phyloP scores from a whole-genome alignment of 73 alveolate species.

The Blepharisma stoltei region DNA sequence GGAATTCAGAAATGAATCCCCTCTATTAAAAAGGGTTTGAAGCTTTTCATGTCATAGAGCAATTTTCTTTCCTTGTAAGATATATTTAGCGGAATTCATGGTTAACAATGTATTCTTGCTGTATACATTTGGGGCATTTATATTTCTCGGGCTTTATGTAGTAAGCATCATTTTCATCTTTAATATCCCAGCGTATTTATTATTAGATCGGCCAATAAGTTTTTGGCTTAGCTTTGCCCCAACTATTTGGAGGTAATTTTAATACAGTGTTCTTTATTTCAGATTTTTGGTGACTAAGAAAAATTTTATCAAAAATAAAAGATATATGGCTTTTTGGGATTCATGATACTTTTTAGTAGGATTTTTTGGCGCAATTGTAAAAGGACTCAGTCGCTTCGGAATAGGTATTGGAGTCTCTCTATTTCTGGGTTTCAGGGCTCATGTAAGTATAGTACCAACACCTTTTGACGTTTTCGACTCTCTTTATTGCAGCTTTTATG shows the following conservation, averaged over 20 bases:
- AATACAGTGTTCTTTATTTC: not conserved
- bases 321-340: constrained; percentile 5
- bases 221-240: constrained; percentile 8
- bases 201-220: not conserved
- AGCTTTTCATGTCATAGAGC: not conserved
- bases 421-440: constrained; percentile 4
- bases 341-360: constrained; percentile 23
- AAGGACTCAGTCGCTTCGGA: not conserved
- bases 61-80: not conserved
- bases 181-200: not conserved
- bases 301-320: constrained; percentile 11
- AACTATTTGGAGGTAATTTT: not conserved
- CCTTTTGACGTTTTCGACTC: constrained; percentile 17
- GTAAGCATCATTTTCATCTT: not conserved
- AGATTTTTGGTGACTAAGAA: not conserved
- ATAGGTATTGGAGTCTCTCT: not conserved
- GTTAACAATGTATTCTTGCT: not conserved
- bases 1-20: not conserved
- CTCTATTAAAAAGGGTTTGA: not conserved
- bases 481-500: not conserved
- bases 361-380: constrained; percentile 11
- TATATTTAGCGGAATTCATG: not conserved
- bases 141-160: not conserved
- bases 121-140: not conserved
- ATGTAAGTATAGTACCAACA: constrained; percentile 1